Evolutionary conservation across 164 flowering plant species (phyloP), one percentile per base, ranked within the genome.

Genomic region (Vitis rupestris): DNA sequence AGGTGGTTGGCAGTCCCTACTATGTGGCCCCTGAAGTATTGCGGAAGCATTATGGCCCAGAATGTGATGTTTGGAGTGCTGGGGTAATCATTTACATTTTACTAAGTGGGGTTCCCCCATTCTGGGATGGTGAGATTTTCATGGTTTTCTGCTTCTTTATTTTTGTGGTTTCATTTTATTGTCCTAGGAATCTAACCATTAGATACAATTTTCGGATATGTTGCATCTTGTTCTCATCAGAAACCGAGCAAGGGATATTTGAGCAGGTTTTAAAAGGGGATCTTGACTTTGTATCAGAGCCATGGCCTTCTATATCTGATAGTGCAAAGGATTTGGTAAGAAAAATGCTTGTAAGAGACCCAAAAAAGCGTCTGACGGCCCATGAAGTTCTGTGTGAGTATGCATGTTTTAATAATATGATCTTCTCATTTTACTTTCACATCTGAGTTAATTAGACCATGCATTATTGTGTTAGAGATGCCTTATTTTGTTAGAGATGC

Each of bases 61-160:
- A 85, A 72, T 86, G 90, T 77, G 94, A 90, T 70, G 86, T 90
- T 19, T 90, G 92, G 94, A 90, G 92, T 78, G 90, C 94, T 2
- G 94, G 94, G 63, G 90, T 89, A 13, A 89, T 89, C 69, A 81
- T 89, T 27, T 89, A 89, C 65, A 89, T 89, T 59, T 79, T 89
- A 72, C 78, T 89, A n/a, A 77, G 93, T 74, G 93, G 93, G 11
- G 94, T 89, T 13, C 94, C 94, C 49, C 94, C 94, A 50, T 89
- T 89, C 71, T 89, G 94, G 91, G 94, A 86, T 70, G 95, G 94
- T 89, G 52, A 84, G 83, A 27, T 49, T 63, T 60, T 54, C 30
- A 10, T 67, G 29, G 9, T 51, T 66, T 9, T 58, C 27, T 60
- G 7, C 11, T 47, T 13, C 7, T 63, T 9, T 15, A 30, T 47